These are phyloP conservation scores for Rickenella mellea DNA, from an alignment of 768 basidiomycete species.

Conservation along the genomic window DNA sequence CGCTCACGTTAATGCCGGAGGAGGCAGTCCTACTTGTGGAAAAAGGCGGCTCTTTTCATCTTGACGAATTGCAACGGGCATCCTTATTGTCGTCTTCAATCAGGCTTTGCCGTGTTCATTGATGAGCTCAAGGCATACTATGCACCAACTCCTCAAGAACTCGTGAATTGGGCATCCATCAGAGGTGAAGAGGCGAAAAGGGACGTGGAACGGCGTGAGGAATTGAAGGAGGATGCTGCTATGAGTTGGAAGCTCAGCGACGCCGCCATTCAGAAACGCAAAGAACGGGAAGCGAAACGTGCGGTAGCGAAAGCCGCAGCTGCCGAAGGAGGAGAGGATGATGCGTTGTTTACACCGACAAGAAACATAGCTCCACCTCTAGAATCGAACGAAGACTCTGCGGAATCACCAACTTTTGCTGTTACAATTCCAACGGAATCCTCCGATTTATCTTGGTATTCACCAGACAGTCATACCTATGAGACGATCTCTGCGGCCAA, in stretches of 20 bases:
- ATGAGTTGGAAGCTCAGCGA: slow-evolving; percentile 40
- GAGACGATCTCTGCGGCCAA: slow-evolving; percentile 50
- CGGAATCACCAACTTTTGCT: slow-evolving; percentile 30
- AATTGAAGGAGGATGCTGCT: slow-evolving; percentile 31
- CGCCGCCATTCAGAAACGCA: slow-evolving; percentile 62
- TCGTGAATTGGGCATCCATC: slow-evolving; percentile 43
- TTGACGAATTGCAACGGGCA: neutral
- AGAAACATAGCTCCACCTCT: slow-evolving; percentile 2
- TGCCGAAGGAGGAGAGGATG: slow-evolving; percentile 12
- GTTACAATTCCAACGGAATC: slow-evolving; percentile 65
- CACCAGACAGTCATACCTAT: slow-evolving; percentile 32
- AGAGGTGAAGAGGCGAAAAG: slow-evolving; percentile 33
- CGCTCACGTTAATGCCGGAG: slow-evolving; percentile 80
- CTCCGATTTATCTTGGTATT: slow-evolving; percentile 60
- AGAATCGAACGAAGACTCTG: slow-evolving; percentile 4
- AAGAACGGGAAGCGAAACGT: slow-evolving; percentile 50
- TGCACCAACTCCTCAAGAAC: slow-evolving; percentile 34
- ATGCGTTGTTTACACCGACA: neutral
- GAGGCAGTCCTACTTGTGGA: slow-evolving; percentile 84
- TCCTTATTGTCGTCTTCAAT: slow-evolving; percentile 5
- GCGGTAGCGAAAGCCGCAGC: slow-evolving; percentile 11
- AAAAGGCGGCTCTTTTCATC: slow-evolving; percentile 44
- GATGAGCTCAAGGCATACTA: slow-evolving; percentile 58
- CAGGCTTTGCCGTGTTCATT: slow-evolving; percentile 71
- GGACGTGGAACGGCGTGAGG: slow-evolving; percentile 38